Conservation (phyloP, 495 filamentous ascomycete species). For the Neurospora hispaniola region DNA sequence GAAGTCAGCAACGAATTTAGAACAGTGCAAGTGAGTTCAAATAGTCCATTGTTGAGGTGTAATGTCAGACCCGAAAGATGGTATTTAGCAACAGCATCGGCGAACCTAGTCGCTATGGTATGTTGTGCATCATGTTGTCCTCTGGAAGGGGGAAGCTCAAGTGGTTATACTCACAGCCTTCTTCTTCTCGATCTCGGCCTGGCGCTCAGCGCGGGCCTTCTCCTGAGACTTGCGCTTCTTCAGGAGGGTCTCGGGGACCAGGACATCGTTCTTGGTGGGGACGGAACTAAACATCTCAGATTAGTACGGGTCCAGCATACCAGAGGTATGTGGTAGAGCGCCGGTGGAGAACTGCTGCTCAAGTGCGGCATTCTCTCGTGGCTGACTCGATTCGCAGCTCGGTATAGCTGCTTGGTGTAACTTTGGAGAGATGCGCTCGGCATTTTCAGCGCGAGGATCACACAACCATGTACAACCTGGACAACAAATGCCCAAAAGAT, state of each 20-base stretch:
- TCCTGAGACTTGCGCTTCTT: constrained; percentile 99
- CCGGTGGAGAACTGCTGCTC: constrained; percentile 83
- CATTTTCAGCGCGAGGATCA: neutral
- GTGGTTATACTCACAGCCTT: constrained; percentile 64
- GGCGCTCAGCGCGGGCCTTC: constrained; percentile 83
- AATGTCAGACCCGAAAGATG: constrained; percentile 99
- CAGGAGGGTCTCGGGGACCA: constrained; percentile 94
- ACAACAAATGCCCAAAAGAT: constrained; percentile 1
- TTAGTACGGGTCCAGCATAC: constrained; percentile 61
- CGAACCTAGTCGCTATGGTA: constrained; percentile 80
- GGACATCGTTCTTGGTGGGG: constrained; percentile 81
- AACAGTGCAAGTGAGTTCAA: constrained; percentile 4
- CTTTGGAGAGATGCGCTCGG: constrained; percentile 7
- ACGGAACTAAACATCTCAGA: constrained; percentile 54
- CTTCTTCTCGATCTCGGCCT: constrained; percentile 69
- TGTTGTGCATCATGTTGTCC: constrained; percentile 50
- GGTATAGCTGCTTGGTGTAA: constrained; percentile 32
- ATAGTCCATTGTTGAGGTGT: constrained; percentile 17
- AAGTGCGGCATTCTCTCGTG: constrained; percentile 83
- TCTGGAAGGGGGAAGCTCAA: constrained; percentile 17
- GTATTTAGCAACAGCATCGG: constrained; percentile 96
- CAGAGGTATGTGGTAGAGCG: constrained; percentile 55
- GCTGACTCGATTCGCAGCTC: constrained; percentile 53
- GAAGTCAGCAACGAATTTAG: constrained; percentile 29
- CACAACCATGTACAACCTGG: constrained; percentile 1